Base-by-base conservation (phyloP, 768 basidiomycete species). In the Lentinula detonsa region DNA sequence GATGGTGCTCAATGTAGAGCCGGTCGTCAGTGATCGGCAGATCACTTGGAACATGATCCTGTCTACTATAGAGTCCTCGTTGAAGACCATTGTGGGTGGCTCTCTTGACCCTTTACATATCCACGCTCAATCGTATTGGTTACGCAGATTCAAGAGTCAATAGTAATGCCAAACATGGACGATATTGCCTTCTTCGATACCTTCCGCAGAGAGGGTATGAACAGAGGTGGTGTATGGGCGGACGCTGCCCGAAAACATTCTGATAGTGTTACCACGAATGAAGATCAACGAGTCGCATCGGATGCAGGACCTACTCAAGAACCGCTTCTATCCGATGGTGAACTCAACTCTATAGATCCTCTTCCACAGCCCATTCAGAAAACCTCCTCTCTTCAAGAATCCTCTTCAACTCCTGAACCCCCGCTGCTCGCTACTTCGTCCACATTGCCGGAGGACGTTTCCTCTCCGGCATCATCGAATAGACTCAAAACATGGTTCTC, bases 81-180 rank as follows among this genome's bases (percentile, higher is more conserved):
- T 99, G 65, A 87, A 89, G 73, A 91, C 95, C 70, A 88, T 93
- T 63, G 94, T 95, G 83, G 80, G 77, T 70, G 54, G 46, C 49
- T 6, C 18, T 46, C 5, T 21, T 52, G 15, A 45, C 9, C 15
- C 31, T 10, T 46, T 5, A 31, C 37, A 10, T 35, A 49, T 28
- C 15, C 46, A 39, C 39, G 42, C 34, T 62, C n/a, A 51, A 62
- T 48, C 6, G 49, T 21, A 23, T 50, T 49, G 11, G 16, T 51
- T 52, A 52, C 42, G 62, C 67, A 98, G 95, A 91, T 98, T 61
- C 82, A 85, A 66, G 96, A 99, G 66, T 95, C 95, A 0, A 84
- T 98, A 18, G 97, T 99, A 18, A 75, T 95, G 71, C 97, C 97
- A 5, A 93, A 97, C 74, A 97, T 98, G 94, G 97, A 99, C 71